Conservation (phyloP, 169 alveolate species). For the Babesia caballi region DNA sequence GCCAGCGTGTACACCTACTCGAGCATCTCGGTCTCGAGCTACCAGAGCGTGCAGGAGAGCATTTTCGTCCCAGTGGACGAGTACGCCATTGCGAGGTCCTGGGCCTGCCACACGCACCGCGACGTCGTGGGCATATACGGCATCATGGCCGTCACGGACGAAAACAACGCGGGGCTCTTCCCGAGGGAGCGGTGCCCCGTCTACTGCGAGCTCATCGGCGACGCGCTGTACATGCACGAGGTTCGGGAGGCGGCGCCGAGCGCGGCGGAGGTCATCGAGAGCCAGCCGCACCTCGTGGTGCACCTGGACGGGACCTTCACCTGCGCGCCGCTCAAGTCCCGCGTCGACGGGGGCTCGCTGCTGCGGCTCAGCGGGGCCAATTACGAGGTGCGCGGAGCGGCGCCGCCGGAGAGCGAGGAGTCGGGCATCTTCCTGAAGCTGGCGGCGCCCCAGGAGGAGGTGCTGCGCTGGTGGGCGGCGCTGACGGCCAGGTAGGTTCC, state of each 20-base stretch:
- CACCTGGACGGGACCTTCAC: conserved; percentile 28
- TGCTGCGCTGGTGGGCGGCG: neutral
- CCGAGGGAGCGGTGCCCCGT: neutral
- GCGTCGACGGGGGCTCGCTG: neutral
- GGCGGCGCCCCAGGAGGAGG: neutral
- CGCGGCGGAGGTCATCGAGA: neutral
- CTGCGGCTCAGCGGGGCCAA: neutral
- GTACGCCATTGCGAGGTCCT: neutral
- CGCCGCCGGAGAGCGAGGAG: neutral
- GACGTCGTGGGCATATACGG: conserved; percentile 41
- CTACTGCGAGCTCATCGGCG: conserved; percentile 46
- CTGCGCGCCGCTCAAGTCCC: neutral
- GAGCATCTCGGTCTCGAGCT: conserved; percentile 51
- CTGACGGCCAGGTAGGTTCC: neutral
- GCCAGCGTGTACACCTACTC: conserved; percentile 56
- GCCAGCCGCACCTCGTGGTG: conserved; percentile 4
- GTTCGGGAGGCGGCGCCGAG: neutral
- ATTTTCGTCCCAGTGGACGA: conserved; percentile 2
- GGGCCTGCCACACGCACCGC: conserved; percentile 4
- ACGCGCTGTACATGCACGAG: conserved; percentile 1
- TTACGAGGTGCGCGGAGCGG: neutral
- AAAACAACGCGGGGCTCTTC: conserved; percentile 6
- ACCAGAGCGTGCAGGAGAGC: conserved; percentile 33
- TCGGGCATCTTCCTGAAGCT: neutral
- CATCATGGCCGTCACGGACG: conserved; percentile 44